phyloP scores from a whole-genome alignment of 768 basidiomycete genomes.

The Suillus spraguei region DNA sequence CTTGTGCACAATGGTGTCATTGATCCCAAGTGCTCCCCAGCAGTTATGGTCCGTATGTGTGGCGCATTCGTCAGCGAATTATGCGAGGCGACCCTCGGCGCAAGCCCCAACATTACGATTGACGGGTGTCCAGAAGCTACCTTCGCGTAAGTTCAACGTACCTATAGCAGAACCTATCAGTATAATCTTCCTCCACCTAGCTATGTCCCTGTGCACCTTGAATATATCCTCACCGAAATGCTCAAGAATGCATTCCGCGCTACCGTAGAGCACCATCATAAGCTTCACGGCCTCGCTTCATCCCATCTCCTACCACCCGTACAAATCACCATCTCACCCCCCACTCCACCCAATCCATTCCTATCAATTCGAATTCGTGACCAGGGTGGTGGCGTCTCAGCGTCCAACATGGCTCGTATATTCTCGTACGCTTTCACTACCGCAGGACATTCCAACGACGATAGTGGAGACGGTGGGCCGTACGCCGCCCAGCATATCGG shows the following conservation, averaged over 20 bases:
- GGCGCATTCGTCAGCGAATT: constrained; percentile 82
- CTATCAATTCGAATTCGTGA: constrained; percentile 83
- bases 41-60: constrained; percentile 75
- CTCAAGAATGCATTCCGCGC: constrained; percentile 92
- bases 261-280: constrained; percentile 74
- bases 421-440: constrained; percentile 95
- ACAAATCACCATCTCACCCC: constrained; percentile 68
- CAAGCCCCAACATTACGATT: constrained; percentile 64
- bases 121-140: constrained; percentile 72
- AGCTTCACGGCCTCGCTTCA: constrained; percentile 38
- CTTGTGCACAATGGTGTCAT: constrained; percentile 69
- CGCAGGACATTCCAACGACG: constrained; percentile 54
- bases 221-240: constrained; percentile 90
- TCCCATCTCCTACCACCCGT: constrained; percentile 57
- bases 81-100: constrained; percentile 83
- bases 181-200: constrained; percentile 38
- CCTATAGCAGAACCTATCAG: neutral
- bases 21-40: constrained; percentile 70
- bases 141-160: constrained; percentile 64
- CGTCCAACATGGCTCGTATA: constrained; percentile 71
- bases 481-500: constrained; percentile 82
- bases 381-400: constrained; percentile 83
- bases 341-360: constrained; percentile 42
- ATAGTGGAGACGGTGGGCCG: constrained; percentile 56
- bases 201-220: constrained; percentile 87